Conservation (phyloP, 202 grass and related monocot species). For the Digitaria exilis region DNA sequence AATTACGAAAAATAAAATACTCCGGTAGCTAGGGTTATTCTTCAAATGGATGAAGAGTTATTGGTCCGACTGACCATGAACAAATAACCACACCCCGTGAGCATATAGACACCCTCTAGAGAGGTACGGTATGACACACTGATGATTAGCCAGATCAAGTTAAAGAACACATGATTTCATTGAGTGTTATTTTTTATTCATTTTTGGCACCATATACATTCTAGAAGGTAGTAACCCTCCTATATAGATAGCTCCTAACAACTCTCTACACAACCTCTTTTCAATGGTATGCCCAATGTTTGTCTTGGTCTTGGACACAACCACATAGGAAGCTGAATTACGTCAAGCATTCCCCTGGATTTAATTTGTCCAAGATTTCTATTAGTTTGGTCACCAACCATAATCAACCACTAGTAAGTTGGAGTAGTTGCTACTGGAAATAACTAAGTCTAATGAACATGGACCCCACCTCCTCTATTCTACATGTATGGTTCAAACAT, state of each 20-base stretch:
- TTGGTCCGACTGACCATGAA: background rate
- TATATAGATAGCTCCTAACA: background rate
- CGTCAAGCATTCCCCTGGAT: background rate
- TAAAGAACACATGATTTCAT: background rate
- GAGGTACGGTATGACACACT: background rate
- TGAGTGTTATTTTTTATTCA: background rate
- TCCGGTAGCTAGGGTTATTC: background rate
- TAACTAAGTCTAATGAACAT: background rate
- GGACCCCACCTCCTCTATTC: background rate
- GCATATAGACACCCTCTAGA: background rate
- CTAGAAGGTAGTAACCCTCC: background rate
- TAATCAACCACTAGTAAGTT: slow-evolving; percentile 7
- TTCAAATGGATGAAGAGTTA: background rate
- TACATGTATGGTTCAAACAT: no score
- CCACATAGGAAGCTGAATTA: background rate
- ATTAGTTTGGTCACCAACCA: slow-evolving; percentile 39
- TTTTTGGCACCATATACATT: background rate
- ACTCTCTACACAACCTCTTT: slow-evolving; percentile 1
- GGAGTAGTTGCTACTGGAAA: background rate
- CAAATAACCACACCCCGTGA: background rate
- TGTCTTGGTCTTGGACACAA: background rate
- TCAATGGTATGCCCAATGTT: background rate
- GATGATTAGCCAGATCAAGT: background rate
- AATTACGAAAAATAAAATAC: background rate
- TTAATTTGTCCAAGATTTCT: background rate